Evolutionary conservation across 352 stramenopile species (phyloP).

Genomic region (Plasmopara muralis): DNA sequence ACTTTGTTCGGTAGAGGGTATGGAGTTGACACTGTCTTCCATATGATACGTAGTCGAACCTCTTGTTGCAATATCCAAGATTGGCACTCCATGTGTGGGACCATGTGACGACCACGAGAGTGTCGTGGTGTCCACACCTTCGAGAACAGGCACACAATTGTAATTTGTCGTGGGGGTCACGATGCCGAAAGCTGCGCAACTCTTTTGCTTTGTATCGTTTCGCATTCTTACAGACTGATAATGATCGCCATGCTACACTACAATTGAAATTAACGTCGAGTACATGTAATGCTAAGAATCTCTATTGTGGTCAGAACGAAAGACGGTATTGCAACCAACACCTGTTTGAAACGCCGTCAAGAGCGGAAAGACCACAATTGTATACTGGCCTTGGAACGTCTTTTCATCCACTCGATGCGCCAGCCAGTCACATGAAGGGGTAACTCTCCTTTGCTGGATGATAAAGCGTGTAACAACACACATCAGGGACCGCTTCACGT

Average conservation of each 20-base stretch:
- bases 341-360: slow-evolving; percentile 12
- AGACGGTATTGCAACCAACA: slow-evolving; percentile 4
- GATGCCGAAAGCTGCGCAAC: slow-evolving; percentile 5
- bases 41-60: slow-evolving; percentile 19
- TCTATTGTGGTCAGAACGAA: slow-evolving; percentile 16
- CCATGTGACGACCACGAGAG: slow-evolving; percentile 12
- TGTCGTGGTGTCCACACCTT: slow-evolving; percentile 15
- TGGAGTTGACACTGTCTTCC: slow-evolving; percentile 19
- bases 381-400: slow-evolving; percentile 7
- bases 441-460: not conserved
- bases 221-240: slow-evolving; percentile 16
- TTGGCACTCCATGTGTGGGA: slow-evolving; percentile 19
- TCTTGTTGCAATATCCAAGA: slow-evolving; percentile 21
- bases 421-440: not conserved
- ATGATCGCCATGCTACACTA: slow-evolving; percentile 6
- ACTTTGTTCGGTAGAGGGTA: slow-evolving; percentile 10
- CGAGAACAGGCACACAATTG: slow-evolving; percentile 24
- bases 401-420: not conserved
- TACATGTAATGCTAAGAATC: slow-evolving; percentile 13
- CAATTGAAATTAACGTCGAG: slow-evolving; percentile 3
- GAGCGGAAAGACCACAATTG: not conserved
- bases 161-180: slow-evolving; percentile 16
- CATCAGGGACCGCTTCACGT: not conserved
- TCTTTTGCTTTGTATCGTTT: slow-evolving; percentile 13
- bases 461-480: not conserved